Conservation (phyloP, 139 green algal species). For the Micractinium conductrix region DNA sequence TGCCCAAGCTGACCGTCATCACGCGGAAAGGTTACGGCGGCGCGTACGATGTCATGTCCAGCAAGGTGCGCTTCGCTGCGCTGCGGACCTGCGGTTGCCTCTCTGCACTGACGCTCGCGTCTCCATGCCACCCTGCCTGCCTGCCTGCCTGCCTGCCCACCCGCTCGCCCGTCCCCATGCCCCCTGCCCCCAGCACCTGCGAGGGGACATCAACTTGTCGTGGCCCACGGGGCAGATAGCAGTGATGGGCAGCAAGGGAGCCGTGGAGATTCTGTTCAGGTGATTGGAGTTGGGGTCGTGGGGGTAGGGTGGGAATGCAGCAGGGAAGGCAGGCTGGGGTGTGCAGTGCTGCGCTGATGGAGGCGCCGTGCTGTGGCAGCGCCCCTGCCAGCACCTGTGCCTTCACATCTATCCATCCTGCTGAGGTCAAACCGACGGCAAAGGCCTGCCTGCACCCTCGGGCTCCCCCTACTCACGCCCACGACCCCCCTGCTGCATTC, state of each 20-base stretch:
- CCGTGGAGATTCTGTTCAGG: constrained; percentile 69
- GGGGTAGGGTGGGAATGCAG: too few species aligned
- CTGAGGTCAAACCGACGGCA: too few species aligned
- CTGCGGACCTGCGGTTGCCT: neutral
- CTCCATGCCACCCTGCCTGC: neutral
- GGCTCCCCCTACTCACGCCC: too few species aligned
- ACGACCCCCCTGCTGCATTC: too few species aligned
- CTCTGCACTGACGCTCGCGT: neutral
- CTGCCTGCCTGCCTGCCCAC: neutral
- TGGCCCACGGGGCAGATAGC: constrained; percentile 78
- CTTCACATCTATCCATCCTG: too few species aligned
- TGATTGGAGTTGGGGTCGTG: neutral
- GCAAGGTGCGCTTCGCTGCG: constrained; percentile 30
- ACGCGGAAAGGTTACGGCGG: constrained; percentile 78
- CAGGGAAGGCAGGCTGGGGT: too few species aligned
- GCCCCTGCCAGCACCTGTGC: too few species aligned
- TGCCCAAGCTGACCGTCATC: constrained; percentile 78
- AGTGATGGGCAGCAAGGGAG: constrained; percentile 77
- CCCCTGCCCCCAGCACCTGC: constrained; percentile 57
- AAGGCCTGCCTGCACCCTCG: neutral
- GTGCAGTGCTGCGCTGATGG: too few species aligned
- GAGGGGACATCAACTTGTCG: constrained; percentile 70
- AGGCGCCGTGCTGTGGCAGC: too few species aligned
- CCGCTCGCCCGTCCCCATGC: neutral
- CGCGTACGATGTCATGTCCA: constrained; percentile 70